phyloP scores from a whole-genome alignment of 106 monocot species.

The Acorus gramineus region DNA sequence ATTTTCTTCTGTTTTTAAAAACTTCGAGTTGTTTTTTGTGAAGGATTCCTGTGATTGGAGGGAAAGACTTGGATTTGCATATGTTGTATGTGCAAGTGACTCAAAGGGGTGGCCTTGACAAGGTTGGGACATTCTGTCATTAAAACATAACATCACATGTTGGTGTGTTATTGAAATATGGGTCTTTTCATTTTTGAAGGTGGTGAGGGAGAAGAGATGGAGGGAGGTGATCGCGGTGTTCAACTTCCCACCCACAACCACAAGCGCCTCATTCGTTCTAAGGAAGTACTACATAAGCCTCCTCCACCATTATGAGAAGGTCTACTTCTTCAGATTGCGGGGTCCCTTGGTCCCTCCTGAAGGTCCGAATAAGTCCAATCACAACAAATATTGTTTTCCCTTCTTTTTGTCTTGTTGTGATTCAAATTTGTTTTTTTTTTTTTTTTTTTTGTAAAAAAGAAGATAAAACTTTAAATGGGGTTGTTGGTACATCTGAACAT shows the following conservation, averaged over 20 bases:
- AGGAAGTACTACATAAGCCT: slow-evolving; percentile 81
- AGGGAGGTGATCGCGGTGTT: slow-evolving; percentile 66
- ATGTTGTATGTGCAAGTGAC: slow-evolving; percentile 70
- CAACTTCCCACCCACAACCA: slow-evolving; percentile 76
- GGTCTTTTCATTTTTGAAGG: slow-evolving; percentile 17
- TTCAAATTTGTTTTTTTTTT: no score
- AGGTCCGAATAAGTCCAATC: slow-evolving; percentile 14
- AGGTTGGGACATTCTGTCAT: slow-evolving; percentile 25
- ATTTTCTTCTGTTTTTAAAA: not conserved
- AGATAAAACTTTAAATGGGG: no score
- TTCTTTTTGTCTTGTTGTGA: not conserved
- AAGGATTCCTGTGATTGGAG: slow-evolving; percentile 84
- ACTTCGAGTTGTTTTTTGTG: not conserved
- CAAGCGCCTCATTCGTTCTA: slow-evolving; percentile 83
- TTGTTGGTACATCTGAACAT: no score
- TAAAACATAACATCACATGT: not conserved
- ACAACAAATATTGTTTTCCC: not conserved
- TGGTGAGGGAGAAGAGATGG: slow-evolving; percentile 64
- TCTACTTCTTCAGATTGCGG: slow-evolving; percentile 57
- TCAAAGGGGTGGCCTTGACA: slow-evolving; percentile 61
- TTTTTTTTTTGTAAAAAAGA: no score
- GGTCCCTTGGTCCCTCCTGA: slow-evolving; percentile 41
- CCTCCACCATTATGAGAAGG: slow-evolving; percentile 70
- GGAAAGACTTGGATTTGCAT: slow-evolving; percentile 71
- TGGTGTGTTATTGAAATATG: not conserved